Percentiles rank a stretch among this genome's conserved stretches.
phyloP scores from a whole-genome alignment of 163 green algal genomes.

The Coccomyxa subellipsoidea region DNA sequence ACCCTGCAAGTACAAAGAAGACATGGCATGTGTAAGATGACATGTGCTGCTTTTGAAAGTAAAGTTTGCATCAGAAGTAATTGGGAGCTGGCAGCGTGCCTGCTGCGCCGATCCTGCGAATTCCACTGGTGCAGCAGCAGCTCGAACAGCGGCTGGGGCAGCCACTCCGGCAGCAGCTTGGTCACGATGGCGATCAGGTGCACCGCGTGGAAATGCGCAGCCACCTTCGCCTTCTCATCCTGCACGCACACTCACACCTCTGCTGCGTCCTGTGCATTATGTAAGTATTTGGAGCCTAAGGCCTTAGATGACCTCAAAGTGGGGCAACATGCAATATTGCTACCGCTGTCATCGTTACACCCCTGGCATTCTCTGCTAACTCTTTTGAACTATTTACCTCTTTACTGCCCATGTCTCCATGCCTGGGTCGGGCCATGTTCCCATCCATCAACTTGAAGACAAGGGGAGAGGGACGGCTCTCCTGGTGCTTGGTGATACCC shows the following conservation, averaged over 20 bases:
- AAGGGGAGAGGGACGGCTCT: neutral
- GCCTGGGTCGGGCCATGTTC: neutral
- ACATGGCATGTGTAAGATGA: no score
- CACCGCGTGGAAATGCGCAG: conserved; percentile 58
- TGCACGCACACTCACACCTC: neutral
- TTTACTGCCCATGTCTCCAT: neutral
- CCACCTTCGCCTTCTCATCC: neutral
- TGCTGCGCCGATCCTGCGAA: conserved; percentile 31
- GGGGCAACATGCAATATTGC: no score
- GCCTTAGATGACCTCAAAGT: no score
- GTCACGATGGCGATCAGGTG: conserved; percentile 66
- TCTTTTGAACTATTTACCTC: neutral
- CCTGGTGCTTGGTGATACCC: neutral
- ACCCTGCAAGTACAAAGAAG: no score
- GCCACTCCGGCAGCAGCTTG: conserved; percentile 72
- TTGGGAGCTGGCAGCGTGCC: conserved; percentile 2
- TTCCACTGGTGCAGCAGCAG: conserved; percentile 63
- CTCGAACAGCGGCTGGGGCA: conserved; percentile 59
- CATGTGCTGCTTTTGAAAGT: no score
- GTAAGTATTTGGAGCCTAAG: no score
- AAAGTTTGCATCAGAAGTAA: neutral
- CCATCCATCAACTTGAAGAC: neutral
- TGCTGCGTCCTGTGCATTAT: neutral
- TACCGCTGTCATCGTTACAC: no score
- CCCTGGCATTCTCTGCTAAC: no score